Base-by-base conservation (phyloP, 176 grass and related monocot species). In the Cocos nucifera region DNA sequence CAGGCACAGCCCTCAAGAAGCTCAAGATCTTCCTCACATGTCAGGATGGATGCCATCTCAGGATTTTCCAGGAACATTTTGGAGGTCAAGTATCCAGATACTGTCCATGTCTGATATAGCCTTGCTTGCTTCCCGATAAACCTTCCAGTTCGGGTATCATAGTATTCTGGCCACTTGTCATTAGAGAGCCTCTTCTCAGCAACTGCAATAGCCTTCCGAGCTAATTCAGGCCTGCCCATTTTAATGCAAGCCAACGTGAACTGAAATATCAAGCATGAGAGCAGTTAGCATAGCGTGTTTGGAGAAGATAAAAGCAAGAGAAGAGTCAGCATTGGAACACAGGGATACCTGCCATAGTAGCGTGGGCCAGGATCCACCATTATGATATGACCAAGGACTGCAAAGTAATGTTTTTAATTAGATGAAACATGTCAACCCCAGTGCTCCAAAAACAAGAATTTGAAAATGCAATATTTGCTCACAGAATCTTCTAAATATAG, bases 331-430 rank as follows among this genome's bases (percentile, higher is more conserved):
- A 56, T 51, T 10, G 59, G 15, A 49, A 63, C 17, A 3, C 10
- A 19, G 27, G 1, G 17, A 9, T 88, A 97, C 93, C 93, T 97
- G 93, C 93, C 93, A 97, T 64, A 97, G 50, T 16, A 97, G 79
- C 24, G 93, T 97, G 76, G 93, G 93, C 93, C 93, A 97, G 62
- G 93, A 97, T 73, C 93, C 93, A 77, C 87, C 87, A 76, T 97
- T 97, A 79, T 97, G 93, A 85, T 97, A 97, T 17, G 93, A 97
- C 93, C 93, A 97, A 55, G 93, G 87, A 17, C 93, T 97, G 87
- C 49, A 83, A 21, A 75, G 19, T 57, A 86, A 2, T 80, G 54
- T 8, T 72, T 73, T 39, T 56, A 20, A 29, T 59, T 50, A 77
- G 48, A 70, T 68, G 23, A 58, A 69, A 70, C 35, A 44, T 44